A percentile compares a stretch with the other conserved stretches of the same genome.
Evolutionary conservation across 129 eudicot genomes (phyloP).

Genomic region (Tagetes patula): DNA sequence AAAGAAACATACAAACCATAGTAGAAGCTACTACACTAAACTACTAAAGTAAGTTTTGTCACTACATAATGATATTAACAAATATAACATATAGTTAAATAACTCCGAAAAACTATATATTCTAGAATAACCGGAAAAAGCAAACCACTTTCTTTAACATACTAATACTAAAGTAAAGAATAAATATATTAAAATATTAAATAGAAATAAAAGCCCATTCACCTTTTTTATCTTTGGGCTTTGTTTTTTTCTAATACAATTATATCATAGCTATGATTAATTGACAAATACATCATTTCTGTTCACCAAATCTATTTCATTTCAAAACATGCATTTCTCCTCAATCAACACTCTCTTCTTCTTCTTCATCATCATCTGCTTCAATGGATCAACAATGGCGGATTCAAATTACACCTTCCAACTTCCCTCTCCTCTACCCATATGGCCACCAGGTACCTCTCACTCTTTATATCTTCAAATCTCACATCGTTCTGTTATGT

Average conservation of each 20-base stretch:
- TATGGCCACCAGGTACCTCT: constrained; percentile 27
- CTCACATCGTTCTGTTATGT: neutral
- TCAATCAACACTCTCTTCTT: constrained; percentile 17
- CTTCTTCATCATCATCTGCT: constrained; percentile 28
- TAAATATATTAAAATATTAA: no score
- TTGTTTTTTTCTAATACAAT: constrained; percentile 18
- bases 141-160: neutral
- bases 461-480: no score
- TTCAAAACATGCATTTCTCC: constrained; percentile 30
- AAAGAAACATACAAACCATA: neutral
- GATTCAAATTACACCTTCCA: constrained; percentile 42
- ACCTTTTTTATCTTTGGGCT: constrained; percentile 21
- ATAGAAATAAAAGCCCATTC: constrained; percentile 20
- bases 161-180: neutral
- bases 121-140: neutral
- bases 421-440: constrained; percentile 68
- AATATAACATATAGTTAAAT: neutral
- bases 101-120: neutral
- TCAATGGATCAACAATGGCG: constrained; percentile 41
- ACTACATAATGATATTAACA: neutral
- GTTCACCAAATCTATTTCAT: constrained; percentile 40
- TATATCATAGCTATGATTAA: neutral
- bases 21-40: neutral
- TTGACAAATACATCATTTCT: constrained; percentile 27
- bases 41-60: neutral